Percentiles rank a stretch among this genome's conserved stretches.
These are phyloP conservation scores for Ogataea nitratoaversa DNA, from an alignment of 805 yeast genomes.

Conservation along the genomic window DNA sequence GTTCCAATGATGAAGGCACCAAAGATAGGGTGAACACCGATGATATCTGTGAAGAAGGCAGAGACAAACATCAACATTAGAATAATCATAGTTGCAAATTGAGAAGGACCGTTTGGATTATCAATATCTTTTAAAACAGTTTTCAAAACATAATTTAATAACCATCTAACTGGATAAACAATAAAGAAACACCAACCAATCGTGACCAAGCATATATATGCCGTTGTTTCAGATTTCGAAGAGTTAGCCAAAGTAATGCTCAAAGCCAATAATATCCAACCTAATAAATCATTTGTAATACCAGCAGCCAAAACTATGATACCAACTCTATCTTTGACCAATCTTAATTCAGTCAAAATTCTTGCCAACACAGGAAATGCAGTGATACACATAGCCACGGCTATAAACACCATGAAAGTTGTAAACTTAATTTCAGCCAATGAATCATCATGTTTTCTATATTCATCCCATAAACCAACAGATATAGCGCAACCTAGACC, in stretches of 20 bases:
- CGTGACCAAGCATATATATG: slow-evolving; percentile 62
- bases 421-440: slow-evolving; percentile 50
- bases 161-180: slow-evolving; percentile 50
- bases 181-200: slow-evolving; percentile 67
- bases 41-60: slow-evolving; percentile 75
- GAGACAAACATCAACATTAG: slow-evolving; percentile 56
- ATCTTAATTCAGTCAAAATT: slow-evolving; percentile 66
- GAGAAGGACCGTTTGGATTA: slow-evolving; percentile 59
- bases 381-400: slow-evolving; percentile 79
- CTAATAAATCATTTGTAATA: slow-evolving; percentile 70
- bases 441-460: slow-evolving; percentile 34
- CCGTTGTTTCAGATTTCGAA: slow-evolving; percentile 60
- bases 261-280: slow-evolving; percentile 77
- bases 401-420: slow-evolving; percentile 74
- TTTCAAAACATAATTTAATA: slow-evolving; percentile 41
- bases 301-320: slow-evolving; percentile 78
- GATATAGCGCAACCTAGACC: slow-evolving; percentile 74
- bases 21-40: slow-evolving; percentile 83
- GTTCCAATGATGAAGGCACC: slow-evolving; percentile 80
- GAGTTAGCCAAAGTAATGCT: slow-evolving; percentile 75
- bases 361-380: slow-evolving; percentile 84
- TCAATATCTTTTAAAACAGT: slow-evolving; percentile 40
- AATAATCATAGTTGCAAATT: slow-evolving; percentile 53
- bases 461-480: slow-evolving; percentile 59
- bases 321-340: slow-evolving; percentile 70